Percentiles rank a stretch among this genome's conserved stretches.
phyloP scores from a whole-genome alignment of 2,329 filamentous ascomycete genomes.

The Cladophialophora yegresii region DNA sequence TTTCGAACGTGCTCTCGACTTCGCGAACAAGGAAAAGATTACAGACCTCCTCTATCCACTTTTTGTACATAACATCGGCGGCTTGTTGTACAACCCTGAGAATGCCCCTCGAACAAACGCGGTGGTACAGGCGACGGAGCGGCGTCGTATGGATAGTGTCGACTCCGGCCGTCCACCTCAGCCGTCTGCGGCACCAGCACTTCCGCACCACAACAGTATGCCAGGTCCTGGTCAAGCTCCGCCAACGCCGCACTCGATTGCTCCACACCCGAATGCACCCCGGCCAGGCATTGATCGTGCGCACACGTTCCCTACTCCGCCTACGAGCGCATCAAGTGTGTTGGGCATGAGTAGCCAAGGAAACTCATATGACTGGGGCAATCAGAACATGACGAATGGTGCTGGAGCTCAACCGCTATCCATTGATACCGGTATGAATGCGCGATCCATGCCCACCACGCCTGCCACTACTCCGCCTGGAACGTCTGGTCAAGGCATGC shows the following conservation, averaged over 20 bases:
- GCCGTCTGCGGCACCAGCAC: slow-evolving; percentile 58
- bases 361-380: slow-evolving; percentile 75
- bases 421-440: slow-evolving; percentile 76
- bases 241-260: slow-evolving; percentile 67
- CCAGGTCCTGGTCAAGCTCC: slow-evolving; percentile 63
- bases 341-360: slow-evolving; percentile 74
- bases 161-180: slow-evolving; percentile 51
- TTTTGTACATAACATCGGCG: slow-evolving; percentile 96
- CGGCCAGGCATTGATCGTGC: slow-evolving; percentile 79
- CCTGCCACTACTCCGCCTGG: slow-evolving; percentile 88
- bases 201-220: slow-evolving; percentile 67
- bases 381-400: slow-evolving; percentile 62
- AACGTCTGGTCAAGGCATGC: slow-evolving; percentile 73
- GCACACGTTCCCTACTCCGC: slow-evolving; percentile 91
- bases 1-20: slow-evolving; percentile 94
- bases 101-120: slow-evolving; percentile 81
- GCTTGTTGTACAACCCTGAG: slow-evolving; percentile 87
- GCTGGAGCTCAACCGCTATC: slow-evolving; percentile 70
- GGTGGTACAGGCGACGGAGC: slow-evolving; percentile 80
- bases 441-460: slow-evolving; percentile 85
- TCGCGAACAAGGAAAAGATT: slow-evolving; percentile 99
- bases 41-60: slow-evolving; percentile 92
- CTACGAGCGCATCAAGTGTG: slow-evolving; percentile 86
- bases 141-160: slow-evolving; percentile 69
- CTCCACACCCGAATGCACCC: slow-evolving; percentile 57